Percentiles rank a stretch among this genome's conserved stretches.
These are phyloP conservation scores for Saturnispora halmiae DNA, from an alignment of 805 yeast genomes.

Conservation along the genomic window DNA sequence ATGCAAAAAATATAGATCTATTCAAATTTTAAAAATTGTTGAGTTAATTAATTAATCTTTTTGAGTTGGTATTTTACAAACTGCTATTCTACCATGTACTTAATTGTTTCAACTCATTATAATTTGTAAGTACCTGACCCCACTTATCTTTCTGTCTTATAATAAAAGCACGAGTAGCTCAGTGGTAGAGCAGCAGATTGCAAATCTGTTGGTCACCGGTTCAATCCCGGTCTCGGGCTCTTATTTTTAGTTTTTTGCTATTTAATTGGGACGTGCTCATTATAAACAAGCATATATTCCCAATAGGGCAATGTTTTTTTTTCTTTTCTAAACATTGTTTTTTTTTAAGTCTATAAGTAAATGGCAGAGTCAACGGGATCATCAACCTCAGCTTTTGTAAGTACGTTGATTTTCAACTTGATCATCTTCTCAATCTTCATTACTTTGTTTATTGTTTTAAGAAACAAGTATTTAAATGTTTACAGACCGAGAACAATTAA, in stretches of 20 bases:
- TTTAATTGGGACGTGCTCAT: background rate
- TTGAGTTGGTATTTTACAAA: too few species aligned
- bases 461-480: conserved; percentile 38
- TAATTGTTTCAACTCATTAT: too few species aligned
- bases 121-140: too few species aligned
- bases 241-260: conserved; percentile 2
- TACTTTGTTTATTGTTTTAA: conserved; percentile 31
- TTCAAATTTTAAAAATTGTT: too few species aligned
- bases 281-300: too few species aligned
- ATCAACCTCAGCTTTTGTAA: conserved; percentile 42
- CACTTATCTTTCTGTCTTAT: too few species aligned
- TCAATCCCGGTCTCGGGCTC: conserved; percentile 90
- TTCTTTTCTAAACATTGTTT: too few species aligned
- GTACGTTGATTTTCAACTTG: conserved; percentile 38
- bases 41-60: too few species aligned
- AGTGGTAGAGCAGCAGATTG: conserved; percentile 99
- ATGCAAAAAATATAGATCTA: too few species aligned
- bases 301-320: background rate
- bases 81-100: too few species aligned
- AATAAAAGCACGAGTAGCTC: conserved; percentile 8
- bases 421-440: conserved; percentile 35
- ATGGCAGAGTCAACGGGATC: conserved; percentile 16
- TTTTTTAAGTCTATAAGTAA: background rate
- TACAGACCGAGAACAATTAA: conserved; percentile 44
- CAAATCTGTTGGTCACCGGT: conserved; percentile 98